Conservation (phyloP, 805 yeast species). For the Cyberlindnera bimundalis region DNA sequence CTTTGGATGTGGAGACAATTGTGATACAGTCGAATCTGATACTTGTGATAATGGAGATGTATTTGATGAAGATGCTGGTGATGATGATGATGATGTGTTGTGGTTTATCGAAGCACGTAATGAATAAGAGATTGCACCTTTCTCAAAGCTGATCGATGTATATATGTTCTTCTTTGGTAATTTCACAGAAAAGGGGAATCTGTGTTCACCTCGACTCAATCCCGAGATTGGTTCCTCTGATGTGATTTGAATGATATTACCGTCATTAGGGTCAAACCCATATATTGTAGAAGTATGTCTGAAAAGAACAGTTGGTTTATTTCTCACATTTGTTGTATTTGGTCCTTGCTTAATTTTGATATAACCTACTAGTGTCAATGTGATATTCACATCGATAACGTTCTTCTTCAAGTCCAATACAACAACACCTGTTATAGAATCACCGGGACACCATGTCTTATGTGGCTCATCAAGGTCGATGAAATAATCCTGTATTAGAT, state of each 20-base stretch:
- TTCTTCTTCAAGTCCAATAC: conserved; percentile 54
- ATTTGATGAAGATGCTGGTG: conserved; percentile 16
- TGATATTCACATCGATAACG: conserved; percentile 48
- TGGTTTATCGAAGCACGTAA: conserved; percentile 44
- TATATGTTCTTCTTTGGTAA: conserved; percentile 71
- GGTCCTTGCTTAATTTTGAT: conserved; percentile 50
- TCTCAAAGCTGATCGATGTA: conserved; percentile 78
- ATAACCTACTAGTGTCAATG: conserved; percentile 52
- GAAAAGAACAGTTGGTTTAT: conserved; percentile 50
- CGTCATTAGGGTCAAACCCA: conserved; percentile 37
- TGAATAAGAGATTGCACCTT: conserved; percentile 72
- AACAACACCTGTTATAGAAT: conserved; percentile 61
- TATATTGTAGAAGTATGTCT: conserved; percentile 57
- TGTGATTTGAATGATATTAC: neutral
- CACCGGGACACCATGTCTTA: conserved; percentile 76
- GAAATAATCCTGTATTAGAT: conserved; percentile 59
- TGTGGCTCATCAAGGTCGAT: conserved; percentile 74
- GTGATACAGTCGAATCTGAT: conserved; percentile 19
- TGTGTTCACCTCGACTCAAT: conserved; percentile 77
- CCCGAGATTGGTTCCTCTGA: conserved; percentile 35
- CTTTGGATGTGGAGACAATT: conserved; percentile 20
- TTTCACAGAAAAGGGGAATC: conserved; percentile 80
- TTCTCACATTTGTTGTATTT: conserved; percentile 50
- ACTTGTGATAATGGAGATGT: conserved; percentile 22
- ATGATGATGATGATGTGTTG: conserved; percentile 14